Evolutionary conservation across 108 stramenopile species (phyloP).

Genomic region (Nannochloropsis granulata): DNA sequence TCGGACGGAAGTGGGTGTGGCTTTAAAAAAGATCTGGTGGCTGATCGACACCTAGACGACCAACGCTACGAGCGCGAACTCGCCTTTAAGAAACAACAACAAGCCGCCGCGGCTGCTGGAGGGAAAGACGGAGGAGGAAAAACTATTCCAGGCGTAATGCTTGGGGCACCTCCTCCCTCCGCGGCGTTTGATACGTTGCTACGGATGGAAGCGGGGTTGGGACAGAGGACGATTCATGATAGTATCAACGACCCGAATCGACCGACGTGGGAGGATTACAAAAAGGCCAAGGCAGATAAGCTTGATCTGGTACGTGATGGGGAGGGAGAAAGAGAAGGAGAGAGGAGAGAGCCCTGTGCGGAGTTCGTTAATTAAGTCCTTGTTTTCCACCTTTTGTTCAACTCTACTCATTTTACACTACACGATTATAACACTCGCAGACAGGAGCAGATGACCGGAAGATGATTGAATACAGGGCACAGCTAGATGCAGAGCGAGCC

Average conservation of each 20-base stretch:
- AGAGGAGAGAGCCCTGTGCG: neutral
- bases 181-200: conserved; percentile 89
- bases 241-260: conserved; percentile 84
- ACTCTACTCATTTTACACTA: too few relatives aligned
- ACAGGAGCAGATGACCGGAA: conserved; percentile 56
- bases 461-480: conserved; percentile 78
- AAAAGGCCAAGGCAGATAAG: conserved; percentile 88
- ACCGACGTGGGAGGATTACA: conserved; percentile 93
- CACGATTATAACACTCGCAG: neutral
- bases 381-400: too few relatives aligned
- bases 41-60: conserved; percentile 25
- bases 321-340: neutral
- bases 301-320: conserved; percentile 50
- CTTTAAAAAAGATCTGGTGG: conserved; percentile 13
- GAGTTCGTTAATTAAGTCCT: neutral
- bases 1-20: conserved; percentile 1
- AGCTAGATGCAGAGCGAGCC: conserved; percentile 76
- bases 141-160: neutral
- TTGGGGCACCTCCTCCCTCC: conserved; percentile 6
- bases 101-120: neutral
- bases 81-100: conserved; percentile 12
- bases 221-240: conserved; percentile 75
- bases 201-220: conserved; percentile 70
- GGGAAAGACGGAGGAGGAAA: conserved; percentile 1
- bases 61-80: conserved; percentile 24